Evolutionary conservation across 1,284 basidiomycete species (phyloP), one percentile per base, ranked within the genome.

Genomic region (Xerocomus nothofagi): DNA sequence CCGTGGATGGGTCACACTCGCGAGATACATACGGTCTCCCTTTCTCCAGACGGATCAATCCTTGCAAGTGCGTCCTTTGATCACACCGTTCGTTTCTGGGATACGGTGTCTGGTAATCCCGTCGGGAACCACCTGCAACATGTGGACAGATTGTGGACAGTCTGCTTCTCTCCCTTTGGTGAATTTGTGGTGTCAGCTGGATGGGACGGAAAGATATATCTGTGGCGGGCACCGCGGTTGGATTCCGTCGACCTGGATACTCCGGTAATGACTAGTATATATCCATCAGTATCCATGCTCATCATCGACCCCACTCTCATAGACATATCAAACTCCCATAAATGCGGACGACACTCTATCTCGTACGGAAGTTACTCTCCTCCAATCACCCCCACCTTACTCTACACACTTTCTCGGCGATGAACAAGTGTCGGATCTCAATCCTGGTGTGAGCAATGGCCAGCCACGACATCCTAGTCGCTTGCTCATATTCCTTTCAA

Each of bases 51-150:
- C 12, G 44, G 48, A 17, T 29, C 20, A 0, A 39, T 46, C 7
- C 49, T 58, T 4, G 54, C 57, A 4, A 56, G 56, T n/a, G 37
- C 54, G 0, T 50, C 58, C 1, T 0, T 0, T 3, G 58, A 58
- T 33, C 1, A 5, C 2, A 50, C 42, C 5, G 34, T 58, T 18
- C 48, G 51, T 11, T 44, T 58, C 38, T 58, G 58, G 58, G 39
- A 55, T 17, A 12, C 48, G n/a, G 1, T 14, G 3, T 36, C 47
- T 5, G 34, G 48, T 5, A 0, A 27, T 6, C 26, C 23, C 0
- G 9, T 54, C 3, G 39, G 39, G 26, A 20, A 26, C 14, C 38
- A n/a, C 4, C 33, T 59, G 5, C 26, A 21, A 11, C 56, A 57
- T 9, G 2, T 1, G 2, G 4, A 15, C 0, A 2, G 0, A n/a